Percentiles rank a stretch among this genome's conserved stretches.
phyloP scores from a whole-genome alignment of 495 filamentous ascomycete genomes.

The Daldinia loculata region DNA sequence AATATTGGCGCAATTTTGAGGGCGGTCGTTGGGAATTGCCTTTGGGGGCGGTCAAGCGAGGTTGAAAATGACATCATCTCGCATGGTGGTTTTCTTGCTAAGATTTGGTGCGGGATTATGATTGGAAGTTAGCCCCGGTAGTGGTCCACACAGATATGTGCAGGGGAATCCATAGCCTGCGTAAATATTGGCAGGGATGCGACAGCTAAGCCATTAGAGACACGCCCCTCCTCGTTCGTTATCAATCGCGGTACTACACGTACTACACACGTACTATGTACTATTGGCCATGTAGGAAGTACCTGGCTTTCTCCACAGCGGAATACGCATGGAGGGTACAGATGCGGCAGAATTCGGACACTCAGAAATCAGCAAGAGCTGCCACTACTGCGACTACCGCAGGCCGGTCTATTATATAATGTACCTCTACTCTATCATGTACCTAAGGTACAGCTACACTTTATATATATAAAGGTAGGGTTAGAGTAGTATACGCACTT shows the following conservation, averaged over 20 bases:
- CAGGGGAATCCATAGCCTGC: constrained; percentile 39
- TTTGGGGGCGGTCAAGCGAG: constrained; percentile 43
- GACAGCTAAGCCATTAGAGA: constrained; percentile 18
- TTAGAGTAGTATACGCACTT: constrained; percentile 3
- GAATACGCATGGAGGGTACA: constrained; percentile 32
- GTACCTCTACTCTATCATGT: background rate
- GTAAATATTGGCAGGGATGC: constrained; percentile 39
- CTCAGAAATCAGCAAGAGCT: constrained; percentile 1
- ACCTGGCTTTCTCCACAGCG: constrained; percentile 33
- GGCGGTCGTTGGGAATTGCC: constrained; percentile 39
- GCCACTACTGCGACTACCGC: background rate
- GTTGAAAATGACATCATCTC: constrained; percentile 35
- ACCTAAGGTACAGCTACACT: constrained; percentile 1
- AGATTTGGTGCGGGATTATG: constrained; percentile 5
- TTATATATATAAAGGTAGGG: constrained; percentile 5
- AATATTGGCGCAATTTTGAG: constrained; percentile 43
- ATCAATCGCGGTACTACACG: constrained; percentile 1
- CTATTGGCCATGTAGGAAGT: background rate
- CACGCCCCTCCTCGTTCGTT: constrained; percentile 22
- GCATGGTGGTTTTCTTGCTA: constrained; percentile 34
- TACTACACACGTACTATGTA: constrained; percentile 11
- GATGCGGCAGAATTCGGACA: constrained; percentile 39
- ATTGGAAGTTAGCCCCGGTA: constrained; percentile 21
- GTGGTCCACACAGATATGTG: constrained; percentile 27
- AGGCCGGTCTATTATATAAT: background rate